These are phyloP conservation scores for Salix brachista DNA, from an alignment of 345 rosid species.

Conservation along the genomic window DNA sequence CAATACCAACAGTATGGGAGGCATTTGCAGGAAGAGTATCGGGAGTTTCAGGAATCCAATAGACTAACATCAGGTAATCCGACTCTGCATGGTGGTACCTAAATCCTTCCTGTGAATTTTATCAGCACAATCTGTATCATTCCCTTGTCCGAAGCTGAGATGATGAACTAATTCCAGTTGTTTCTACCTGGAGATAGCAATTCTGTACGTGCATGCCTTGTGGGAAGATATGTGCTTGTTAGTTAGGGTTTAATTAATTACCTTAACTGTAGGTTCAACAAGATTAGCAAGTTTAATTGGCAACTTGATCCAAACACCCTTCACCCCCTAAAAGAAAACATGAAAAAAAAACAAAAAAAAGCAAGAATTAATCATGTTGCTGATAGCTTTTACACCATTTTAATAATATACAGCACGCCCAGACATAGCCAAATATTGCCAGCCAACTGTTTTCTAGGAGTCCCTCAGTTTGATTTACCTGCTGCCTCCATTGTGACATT, in stretches of 20 bases:
- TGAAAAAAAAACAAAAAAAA: no score
- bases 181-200: not conserved
- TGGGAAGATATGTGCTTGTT: not conserved
- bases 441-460: not conserved
- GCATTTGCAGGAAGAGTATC: conserved; percentile 64
- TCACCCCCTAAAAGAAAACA: conserved; percentile 51
- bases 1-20: conserved; percentile 67
- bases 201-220: not conserved
- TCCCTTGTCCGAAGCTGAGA: not conserved
- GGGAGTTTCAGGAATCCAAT: conserved; percentile 46
- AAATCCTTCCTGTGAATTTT: conserved; percentile 59
- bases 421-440: no score
- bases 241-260: conserved; percentile 14
- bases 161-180: not conserved
- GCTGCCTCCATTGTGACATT: conserved; percentile 42
- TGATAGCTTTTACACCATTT: not conserved
- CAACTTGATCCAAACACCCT: conserved; percentile 70
- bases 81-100: conserved; percentile 66
- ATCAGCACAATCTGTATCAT: not conserved
- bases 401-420: no score
- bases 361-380: not conserved
- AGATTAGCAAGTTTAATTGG: conserved; percentile 46
- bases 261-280: conserved; percentile 50
- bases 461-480: conserved; percentile 32
- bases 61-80: conserved; percentile 69